phyloP scores from a whole-genome alignment of 495 filamentous ascomycete genomes.

The Penicillium bialowiezense region DNA sequence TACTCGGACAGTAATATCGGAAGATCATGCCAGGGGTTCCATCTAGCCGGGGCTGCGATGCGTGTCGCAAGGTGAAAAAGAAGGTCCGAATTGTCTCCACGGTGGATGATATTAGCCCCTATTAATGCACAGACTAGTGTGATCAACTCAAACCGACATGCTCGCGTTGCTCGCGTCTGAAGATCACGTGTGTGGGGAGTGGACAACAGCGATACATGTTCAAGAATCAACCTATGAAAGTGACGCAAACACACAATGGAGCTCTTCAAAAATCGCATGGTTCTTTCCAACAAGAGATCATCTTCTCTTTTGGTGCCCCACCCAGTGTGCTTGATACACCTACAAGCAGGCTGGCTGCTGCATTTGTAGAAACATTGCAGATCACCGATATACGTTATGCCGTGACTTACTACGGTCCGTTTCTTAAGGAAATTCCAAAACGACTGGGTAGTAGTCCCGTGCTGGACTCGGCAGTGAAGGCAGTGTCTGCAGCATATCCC shows the following conservation, averaged over 20 bases:
- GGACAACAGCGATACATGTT: constrained; percentile 46
- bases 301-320: not conserved
- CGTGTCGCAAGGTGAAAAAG: constrained; percentile 48
- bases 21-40: constrained; percentile 44
- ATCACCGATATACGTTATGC: constrained; percentile 34
- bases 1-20: not conserved
- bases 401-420: constrained; percentile 33
- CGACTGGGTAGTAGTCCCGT: constrained; percentile 32
- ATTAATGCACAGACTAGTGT: constrained; percentile 25
- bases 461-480: constrained; percentile 34
- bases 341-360: constrained; percentile 10
- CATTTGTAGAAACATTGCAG: constrained; percentile 22
- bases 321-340: constrained; percentile 9
- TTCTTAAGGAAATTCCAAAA: constrained; percentile 30
- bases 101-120: not conserved
- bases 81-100: constrained; percentile 25
- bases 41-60: constrained; percentile 44
- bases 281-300: not conserved
- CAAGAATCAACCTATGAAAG: constrained; percentile 13
- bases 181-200: constrained; percentile 37
- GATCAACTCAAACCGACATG: constrained; percentile 35
- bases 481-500: constrained; percentile 25
- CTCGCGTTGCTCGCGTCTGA: constrained; percentile 37
- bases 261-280: not conserved
- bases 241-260: not conserved